Base-by-base conservation (phyloP, 805 yeast species). In the Myxozyma kluyveri region DNA sequence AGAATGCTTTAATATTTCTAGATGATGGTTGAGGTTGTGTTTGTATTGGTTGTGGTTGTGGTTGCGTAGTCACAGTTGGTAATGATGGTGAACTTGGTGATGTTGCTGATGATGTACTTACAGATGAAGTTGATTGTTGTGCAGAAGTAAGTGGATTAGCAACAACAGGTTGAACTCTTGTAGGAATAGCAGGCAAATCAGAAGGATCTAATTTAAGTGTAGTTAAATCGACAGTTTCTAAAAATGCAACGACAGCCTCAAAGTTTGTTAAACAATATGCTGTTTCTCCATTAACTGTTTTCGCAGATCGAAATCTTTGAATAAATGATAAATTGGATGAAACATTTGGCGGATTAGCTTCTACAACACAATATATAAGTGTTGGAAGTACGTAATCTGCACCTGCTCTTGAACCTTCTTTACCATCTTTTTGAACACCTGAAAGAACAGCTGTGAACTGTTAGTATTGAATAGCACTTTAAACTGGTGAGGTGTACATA, bases 11-110 rank as follows among this genome's bases (percentile, higher is more conserved):
- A 9, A 23, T 19, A n/a, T 14, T 31, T 31, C 35, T 31, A 10
- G 35, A 10, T 31, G 35, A 10, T 31, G 69, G 98, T 93, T 21
- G 96, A 91, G 69, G 93, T 87, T 62, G 98, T 91, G 67, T 79
- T 91, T 58, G 87, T 84, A 40, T 75, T 82, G 22, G 72, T 75
- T 37, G 82, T 82, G 52, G 65, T 83, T 57, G 79, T 79, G 33
- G 33, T 14, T 29, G 33, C 12, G 33, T 14, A 24, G 42, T 14
- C 14, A n/a, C 5, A n/a, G 24, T 14, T 10, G 31, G 17, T 31
- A 29, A 29, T 14, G 9, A 9, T 29, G 9, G 12, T 14, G 9
- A 9, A 9, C 12, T 26, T 4, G 26, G 21, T 19, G 46, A 40
- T 32, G 41, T 36, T 4, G 45, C 40, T 6, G 46, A 40, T 9